Percentiles rank a stretch among this genome's conserved stretches.
Evolutionary conservation across 352 stramenopile genomes (phyloP).

Genomic region (Phytophthora ramorum): DNA sequence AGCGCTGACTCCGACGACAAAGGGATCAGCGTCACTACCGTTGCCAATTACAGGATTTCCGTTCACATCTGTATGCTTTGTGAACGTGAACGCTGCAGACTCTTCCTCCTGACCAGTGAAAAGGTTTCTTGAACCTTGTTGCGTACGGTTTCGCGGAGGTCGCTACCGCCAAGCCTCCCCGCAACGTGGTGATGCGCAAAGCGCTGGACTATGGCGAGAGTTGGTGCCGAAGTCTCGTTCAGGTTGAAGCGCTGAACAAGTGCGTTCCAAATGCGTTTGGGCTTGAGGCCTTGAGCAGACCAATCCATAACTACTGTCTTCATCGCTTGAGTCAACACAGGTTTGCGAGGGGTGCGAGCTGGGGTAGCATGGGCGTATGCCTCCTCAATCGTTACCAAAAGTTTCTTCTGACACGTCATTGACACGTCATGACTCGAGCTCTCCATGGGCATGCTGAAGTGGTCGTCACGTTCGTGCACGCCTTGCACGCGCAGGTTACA

Average conservation of each 20-base stretch:
- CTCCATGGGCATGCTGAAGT: constrained; percentile 10
- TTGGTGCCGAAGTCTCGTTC: not conserved
- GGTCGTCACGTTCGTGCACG: not conserved
- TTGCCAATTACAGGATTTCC: no score
- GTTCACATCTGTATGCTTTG: no score
- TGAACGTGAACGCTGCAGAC: no score
- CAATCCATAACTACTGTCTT: constrained; percentile 11
- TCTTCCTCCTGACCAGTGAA: no score
- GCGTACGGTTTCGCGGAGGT: not conserved
- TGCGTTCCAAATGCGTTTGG: constrained; percentile 18
- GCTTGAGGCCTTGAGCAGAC: constrained; percentile 10
- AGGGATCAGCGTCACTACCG: no score
- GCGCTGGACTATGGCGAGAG: not conserved
- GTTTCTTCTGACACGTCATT: constrained; percentile 8
- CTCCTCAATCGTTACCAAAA: constrained; percentile 13
- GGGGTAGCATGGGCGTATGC: constrained; percentile 10
- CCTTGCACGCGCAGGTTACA: no score
- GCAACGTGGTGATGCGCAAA: constrained; percentile 14
- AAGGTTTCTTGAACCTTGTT: no score
- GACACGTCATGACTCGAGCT: no score
- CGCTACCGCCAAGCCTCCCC: constrained; percentile 10
- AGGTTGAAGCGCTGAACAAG: constrained; percentile 15
- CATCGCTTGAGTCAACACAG: constrained; percentile 18
- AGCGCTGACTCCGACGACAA: no score
- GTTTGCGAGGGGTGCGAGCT: not conserved